Base-by-base conservation (phyloP, 495 filamentous ascomycete genomes). In the Thermothielavioides terrestris region DNA sequence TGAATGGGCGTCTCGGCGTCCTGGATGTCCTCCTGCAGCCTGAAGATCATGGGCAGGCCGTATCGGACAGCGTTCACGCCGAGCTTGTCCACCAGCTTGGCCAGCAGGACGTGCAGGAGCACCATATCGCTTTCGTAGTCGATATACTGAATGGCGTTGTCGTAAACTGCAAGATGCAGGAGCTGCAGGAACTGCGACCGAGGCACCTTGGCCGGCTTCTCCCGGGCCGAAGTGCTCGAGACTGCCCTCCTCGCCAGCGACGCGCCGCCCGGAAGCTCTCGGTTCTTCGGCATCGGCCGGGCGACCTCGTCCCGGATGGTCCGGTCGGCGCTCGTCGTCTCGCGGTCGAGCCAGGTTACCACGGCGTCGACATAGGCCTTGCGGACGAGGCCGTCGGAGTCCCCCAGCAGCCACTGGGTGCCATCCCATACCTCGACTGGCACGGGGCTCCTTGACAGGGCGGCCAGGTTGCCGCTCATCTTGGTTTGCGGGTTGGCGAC, bases 151-250 rank as follows among this genome's bases (percentile, higher is more conserved):
- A 88, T 66, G 21, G 85, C 87, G 54, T 83, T 83, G 55, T 96
- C 90, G 61, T 92, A 95, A 22, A 92, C 78, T 35, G 86, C 82
- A 27, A 96, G 73, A 65, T 95, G 88, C 9, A 96, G 69, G n/a
- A 92, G 72, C 56, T 85, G 81, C 20, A 96, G 72, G 62, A 90
- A 95, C 22, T 78, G 83, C 10, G 80, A 83, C 44, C 77, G 75
- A 8, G 72, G 68, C 8, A 68, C 61, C 46, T 77, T 77, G 7
- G 66, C 58, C 4, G 78, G 72, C 53, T 77, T 84, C 31, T 83
- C 80, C 25, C 68, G 72, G 36, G 76, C 73, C 15, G 81, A 83
- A 7, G 82, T 76, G 56, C 76, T 83, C n/a, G 83, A 86, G 10
- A 82, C 82, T 14, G 77, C 83, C 54, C 86, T 73, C 59, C 80